phyloP scores from a whole-genome alignment of 108 stramenopile species.

The Mediolabrus comicus region DNA sequence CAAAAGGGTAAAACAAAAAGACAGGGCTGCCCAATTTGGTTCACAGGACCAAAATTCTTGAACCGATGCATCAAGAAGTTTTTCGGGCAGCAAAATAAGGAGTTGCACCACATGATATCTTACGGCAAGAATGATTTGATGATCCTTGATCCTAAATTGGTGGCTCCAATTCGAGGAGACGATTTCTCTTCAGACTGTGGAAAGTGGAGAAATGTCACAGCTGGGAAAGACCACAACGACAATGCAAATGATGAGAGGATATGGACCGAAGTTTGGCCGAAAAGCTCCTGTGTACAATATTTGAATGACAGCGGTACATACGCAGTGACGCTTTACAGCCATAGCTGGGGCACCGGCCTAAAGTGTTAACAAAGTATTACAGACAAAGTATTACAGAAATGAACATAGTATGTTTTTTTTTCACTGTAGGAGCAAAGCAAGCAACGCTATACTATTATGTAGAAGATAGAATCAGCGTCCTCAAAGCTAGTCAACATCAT shows the following conservation, averaged over 20 bases:
- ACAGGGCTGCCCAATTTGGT: constrained; percentile 1
- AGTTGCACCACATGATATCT: neutral
- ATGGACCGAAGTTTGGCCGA: constrained; percentile 7
- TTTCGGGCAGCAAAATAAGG: neutral
- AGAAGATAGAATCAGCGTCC: no score
- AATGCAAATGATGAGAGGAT: neutral
- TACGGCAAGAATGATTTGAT: neutral
- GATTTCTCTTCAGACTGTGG: constrained; percentile 9
- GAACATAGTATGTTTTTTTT: no score
- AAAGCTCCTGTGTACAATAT: neutral
- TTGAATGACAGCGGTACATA: neutral
- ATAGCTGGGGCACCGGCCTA: constrained; percentile 4
- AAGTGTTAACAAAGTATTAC: constrained; percentile 13
- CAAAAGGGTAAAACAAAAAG: neutral
- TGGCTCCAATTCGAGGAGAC: constrained; percentile 6
- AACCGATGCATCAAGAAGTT: neutral
- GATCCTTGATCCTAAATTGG: constrained; percentile 3
- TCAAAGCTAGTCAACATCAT: neutral
- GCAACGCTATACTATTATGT: no score
- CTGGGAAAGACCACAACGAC: neutral
- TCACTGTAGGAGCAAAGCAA: no score
- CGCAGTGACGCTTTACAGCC: constrained; percentile 9
- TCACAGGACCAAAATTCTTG: constrained; percentile 4
- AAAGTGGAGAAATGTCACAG: constrained; percentile 4
- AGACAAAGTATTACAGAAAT: no score